phyloP scores from a whole-genome alignment of 192 early-diverging fungal species.

The Podochytrium sp. region DNA sequence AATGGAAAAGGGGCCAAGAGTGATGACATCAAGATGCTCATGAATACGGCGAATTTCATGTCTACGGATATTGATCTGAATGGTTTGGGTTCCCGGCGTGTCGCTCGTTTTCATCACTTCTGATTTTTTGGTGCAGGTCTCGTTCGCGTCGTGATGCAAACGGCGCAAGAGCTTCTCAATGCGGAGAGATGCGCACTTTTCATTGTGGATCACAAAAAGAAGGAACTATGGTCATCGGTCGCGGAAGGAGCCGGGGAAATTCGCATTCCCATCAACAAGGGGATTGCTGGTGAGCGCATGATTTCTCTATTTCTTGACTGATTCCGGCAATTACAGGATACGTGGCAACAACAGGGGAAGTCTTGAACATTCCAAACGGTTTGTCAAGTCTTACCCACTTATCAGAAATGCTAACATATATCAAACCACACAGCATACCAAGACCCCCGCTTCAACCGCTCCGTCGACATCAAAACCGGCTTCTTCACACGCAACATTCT shows the following conservation, averaged over 20 bases:
- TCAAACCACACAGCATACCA: slow-evolving; percentile 40
- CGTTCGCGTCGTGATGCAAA: slow-evolving; percentile 52
- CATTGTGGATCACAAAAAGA: slow-evolving; percentile 48
- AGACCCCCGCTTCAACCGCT: slow-evolving; percentile 56
- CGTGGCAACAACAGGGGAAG: slow-evolving; percentile 49
- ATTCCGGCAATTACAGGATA: slow-evolving; percentile 27
- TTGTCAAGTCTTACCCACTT: no score
- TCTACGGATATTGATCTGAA: slow-evolving; percentile 49
- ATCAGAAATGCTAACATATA: neutral
- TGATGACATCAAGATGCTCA: slow-evolving; percentile 51
- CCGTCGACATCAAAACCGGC: slow-evolving; percentile 54
- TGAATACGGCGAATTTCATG: slow-evolving; percentile 53
- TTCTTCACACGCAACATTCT: slow-evolving; percentile 58
- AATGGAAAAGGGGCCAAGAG: slow-evolving; percentile 19
- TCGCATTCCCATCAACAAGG: slow-evolving; percentile 51
- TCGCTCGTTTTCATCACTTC: neutral
- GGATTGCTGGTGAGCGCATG: slow-evolving; percentile 48
- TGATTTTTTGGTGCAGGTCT: slow-evolving; percentile 45
- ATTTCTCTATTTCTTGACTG: neutral
- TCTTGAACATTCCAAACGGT: slow-evolving; percentile 56
- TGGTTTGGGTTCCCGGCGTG: slow-evolving; percentile 19
- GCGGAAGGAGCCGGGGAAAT: slow-evolving; percentile 59
- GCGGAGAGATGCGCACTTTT: slow-evolving; percentile 57
- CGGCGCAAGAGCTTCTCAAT: slow-evolving; percentile 49
- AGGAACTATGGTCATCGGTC: slow-evolving; percentile 56